Conservation (phyloP, 2,329 filamentous ascomycete species). For the Pseudogymnoascus sp. region DNA sequence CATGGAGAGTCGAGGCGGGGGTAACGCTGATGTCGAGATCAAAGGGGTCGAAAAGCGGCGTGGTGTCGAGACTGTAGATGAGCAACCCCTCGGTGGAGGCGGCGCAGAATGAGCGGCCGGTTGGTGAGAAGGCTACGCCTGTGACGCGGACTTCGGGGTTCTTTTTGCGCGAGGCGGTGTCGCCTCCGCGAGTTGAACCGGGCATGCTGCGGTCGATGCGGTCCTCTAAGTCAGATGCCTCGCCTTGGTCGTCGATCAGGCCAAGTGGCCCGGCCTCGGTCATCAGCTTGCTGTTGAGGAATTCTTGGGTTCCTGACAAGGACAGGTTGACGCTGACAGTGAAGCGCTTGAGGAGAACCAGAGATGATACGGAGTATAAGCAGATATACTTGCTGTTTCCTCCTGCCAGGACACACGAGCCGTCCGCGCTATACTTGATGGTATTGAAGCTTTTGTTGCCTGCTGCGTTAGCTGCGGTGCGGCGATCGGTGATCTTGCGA, state of each 20-base stretch:
- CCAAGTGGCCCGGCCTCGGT: constrained; percentile 83
- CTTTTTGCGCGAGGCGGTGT: constrained; percentile 71
- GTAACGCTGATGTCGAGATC: constrained; percentile 94
- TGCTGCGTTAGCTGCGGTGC: constrained; percentile 83
- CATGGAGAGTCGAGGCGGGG: constrained; percentile 70
- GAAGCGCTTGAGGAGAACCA: constrained; percentile 88
- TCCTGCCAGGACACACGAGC: constrained; percentile 79
- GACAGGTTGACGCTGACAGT: constrained; percentile 96
- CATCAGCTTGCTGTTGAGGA: constrained; percentile 84
- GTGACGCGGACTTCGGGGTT: constrained; percentile 79
- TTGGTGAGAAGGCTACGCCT: constrained; percentile 79
- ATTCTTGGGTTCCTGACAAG: constrained; percentile 91
- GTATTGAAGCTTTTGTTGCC: constrained; percentile 87
- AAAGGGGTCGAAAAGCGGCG: constrained; percentile 86
- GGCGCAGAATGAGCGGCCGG: constrained; percentile 85
- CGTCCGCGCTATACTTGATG: constrained; percentile 87
- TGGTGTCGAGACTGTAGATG: constrained; percentile 83
- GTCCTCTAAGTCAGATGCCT: constrained; percentile 83
- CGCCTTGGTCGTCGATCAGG: constrained; percentile 81
- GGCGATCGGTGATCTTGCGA: constrained; percentile 77
- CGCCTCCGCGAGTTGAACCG: constrained; percentile 75
- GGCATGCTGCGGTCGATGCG: constrained; percentile 74
- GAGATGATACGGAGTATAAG: constrained; percentile 88
- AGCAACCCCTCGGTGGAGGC: constrained; percentile 90
- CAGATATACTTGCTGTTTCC: constrained; percentile 99